Evolutionary conservation across 148 eudicot genomes (phyloP).

Genomic region (Diospyros lotus): DNA sequence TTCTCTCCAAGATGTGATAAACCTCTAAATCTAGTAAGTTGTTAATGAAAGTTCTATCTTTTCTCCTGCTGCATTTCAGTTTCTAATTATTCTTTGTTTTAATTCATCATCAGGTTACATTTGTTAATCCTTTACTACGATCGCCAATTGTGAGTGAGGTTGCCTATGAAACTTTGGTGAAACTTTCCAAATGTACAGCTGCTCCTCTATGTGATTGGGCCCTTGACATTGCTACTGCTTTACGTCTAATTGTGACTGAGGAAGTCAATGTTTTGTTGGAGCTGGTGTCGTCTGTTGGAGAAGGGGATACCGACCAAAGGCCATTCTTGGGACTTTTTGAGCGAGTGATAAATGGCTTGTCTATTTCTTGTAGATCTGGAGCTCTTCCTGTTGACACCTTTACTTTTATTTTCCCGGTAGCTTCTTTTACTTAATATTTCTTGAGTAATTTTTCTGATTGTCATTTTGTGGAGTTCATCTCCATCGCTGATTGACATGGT

Average conservation of each 20-base stretch:
- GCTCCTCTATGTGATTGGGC: conserved; percentile 89
- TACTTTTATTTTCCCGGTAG: conserved; percentile 82
- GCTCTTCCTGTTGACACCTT: conserved; percentile 95
- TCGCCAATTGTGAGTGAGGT: conserved; percentile 76
- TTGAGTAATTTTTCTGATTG: background rate
- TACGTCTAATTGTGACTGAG: conserved; percentile 56
- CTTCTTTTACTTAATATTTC: conserved; percentile 11
- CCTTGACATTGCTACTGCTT: conserved; percentile 86
- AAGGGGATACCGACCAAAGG: conserved; percentile 35
- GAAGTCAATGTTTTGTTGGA: conserved; percentile 51
- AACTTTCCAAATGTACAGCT: conserved; percentile 80
- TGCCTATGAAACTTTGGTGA: conserved; percentile 85
- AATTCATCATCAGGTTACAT: conserved; percentile 53
- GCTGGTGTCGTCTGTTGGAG: conserved; percentile 45
- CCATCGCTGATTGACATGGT: background rate
- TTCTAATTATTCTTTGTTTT: background rate
- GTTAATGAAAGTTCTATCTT: conserved; percentile 1
- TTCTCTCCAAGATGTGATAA: background rate
- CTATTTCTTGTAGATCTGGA: conserved; percentile 74
- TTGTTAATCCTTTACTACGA: conserved; percentile 69
- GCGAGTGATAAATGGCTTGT: conserved; percentile 63
- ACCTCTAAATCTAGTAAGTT: background rate
- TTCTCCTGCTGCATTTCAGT: background rate
- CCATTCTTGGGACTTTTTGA: conserved; percentile 65
- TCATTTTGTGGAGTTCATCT: background rate